These are phyloP conservation scores for Collybia sp. DNA, from an alignment of 768 basidiomycete genomes.

Conservation along the genomic window DNA sequence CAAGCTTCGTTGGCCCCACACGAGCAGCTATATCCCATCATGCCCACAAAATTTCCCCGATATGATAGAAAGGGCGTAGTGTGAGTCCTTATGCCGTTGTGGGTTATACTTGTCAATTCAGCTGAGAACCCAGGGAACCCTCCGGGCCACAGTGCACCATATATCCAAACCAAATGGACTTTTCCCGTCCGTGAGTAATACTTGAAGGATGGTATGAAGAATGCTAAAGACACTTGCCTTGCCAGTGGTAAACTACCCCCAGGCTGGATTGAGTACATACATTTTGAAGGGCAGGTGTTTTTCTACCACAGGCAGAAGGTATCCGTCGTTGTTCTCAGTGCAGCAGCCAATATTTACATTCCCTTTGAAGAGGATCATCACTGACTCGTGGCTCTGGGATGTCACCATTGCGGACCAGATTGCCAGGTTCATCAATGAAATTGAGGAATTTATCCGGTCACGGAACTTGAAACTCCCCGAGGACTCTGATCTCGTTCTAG, in stretches of 20 bases:
- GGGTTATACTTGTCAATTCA: background rate
- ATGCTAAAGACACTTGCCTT: background rate
- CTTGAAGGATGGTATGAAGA: background rate
- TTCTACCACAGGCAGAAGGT: slow-evolving; percentile 2
- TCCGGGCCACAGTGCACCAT: background rate
- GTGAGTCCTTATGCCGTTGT: background rate
- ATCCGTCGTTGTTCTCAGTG: background rate
- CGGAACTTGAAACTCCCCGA: background rate
- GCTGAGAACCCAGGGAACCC: background rate
- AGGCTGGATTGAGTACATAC: slow-evolving; percentile 1
- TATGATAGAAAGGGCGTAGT: background rate
- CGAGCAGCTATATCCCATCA: slow-evolving; percentile 6
- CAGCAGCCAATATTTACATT: background rate
- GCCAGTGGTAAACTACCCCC: background rate
- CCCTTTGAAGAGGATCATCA: slow-evolving; percentile 2
- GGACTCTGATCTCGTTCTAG: slow-evolving; percentile 5
- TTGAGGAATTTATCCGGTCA: background rate
- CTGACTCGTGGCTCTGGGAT: slow-evolving; percentile 6
- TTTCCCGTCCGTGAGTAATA: background rate
- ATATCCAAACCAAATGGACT: background rate
- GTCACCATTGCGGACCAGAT: background rate
- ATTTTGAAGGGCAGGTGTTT: slow-evolving; percentile 1
- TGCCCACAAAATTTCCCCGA: slow-evolving; percentile 6
- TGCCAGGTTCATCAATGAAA: background rate
- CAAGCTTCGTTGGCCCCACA: no score